A percentile compares a stretch with the other conserved stretches of the same genome.
phyloP scores from a whole-genome alignment of 2,329 filamentous ascomycete genomes.

The Colletotrichum chlorophyti region DNA sequence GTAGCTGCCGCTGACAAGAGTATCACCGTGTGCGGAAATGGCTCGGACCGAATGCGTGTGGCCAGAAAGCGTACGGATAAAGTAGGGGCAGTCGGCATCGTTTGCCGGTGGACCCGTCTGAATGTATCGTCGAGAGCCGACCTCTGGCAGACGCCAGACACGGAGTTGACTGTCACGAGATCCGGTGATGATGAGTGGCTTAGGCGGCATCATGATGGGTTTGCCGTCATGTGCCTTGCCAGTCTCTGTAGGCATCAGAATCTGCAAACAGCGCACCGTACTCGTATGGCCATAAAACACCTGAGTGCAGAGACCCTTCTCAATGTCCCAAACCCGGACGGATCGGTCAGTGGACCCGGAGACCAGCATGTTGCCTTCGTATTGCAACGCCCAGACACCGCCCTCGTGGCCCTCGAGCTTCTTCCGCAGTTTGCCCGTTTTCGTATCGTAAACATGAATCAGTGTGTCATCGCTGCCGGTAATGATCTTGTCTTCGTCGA shows the following conservation, averaged over 20 bases:
- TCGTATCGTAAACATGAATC: constrained; percentile 98
- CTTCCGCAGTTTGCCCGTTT: constrained; percentile 84
- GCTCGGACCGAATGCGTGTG: constrained; percentile 95
- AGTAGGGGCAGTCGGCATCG: constrained; percentile 88
- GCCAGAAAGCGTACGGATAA: constrained; percentile 84
- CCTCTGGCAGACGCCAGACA: constrained; percentile 91
- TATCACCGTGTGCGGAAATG: constrained; percentile 93
- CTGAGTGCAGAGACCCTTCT: constrained; percentile 89
- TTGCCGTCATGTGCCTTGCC: constrained; percentile 75
- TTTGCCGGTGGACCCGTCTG: constrained; percentile 78
- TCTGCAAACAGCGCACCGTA: constrained; percentile 94
- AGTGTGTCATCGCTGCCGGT: constrained; percentile 97
- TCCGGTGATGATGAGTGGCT: constrained; percentile 95
- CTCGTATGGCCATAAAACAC: constrained; percentile 98
- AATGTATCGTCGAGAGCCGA: constrained; percentile 78
- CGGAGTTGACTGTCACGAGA: constrained; percentile 93
- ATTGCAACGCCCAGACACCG: constrained; percentile 96
- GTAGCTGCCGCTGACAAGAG: constrained; percentile 96
- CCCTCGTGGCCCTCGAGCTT: constrained; percentile 94
- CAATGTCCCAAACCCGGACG: constrained; percentile 99
- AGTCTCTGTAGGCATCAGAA: constrained; percentile 84
- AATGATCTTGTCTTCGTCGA: constrained; percentile 97
- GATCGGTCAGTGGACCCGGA: constrained; percentile 96
- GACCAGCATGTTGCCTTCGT: constrained; percentile 92
- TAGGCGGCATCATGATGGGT: constrained; percentile 87